Evolutionary conservation across 2,329 filamentous ascomycete species (phyloP).

Genomic region (Xylaria digitata): DNA sequence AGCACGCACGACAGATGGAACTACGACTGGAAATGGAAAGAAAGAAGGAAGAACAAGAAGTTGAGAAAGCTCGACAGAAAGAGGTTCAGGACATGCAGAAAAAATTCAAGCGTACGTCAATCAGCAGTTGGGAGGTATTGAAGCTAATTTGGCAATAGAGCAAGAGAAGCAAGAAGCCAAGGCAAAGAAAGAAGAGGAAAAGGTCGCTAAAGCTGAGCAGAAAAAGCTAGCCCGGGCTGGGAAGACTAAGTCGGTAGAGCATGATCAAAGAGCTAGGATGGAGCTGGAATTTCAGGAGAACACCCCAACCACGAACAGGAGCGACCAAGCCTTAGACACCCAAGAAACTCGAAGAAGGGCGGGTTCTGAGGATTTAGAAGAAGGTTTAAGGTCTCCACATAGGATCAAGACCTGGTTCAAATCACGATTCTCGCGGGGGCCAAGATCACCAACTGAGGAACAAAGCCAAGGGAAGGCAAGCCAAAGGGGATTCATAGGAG

Average conservation of each 20-base stretch:
- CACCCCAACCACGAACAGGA: conserved; percentile 41
- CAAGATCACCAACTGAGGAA: conserved; percentile 55
- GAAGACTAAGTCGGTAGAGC: conserved; percentile 61
- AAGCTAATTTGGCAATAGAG: conserved; percentile 50
- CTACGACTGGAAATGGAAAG: conserved; percentile 72
- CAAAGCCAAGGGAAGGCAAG: conserved; percentile 43
- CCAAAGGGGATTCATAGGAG: conserved; percentile 62
- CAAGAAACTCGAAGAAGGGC: conserved; percentile 23
- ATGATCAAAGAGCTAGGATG: conserved; percentile 45
- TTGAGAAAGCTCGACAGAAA: conserved; percentile 61
- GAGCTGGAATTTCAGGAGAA: conserved; percentile 32
- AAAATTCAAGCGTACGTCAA: conserved; percentile 67
- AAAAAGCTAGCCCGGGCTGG: conserved; percentile 63
- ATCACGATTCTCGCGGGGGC: conserved; percentile 61
- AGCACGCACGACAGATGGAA: conserved; percentile 74
- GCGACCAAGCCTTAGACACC: conserved; percentile 36
- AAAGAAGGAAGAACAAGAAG: conserved; percentile 67
- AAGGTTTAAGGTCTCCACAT: conserved; percentile 44
- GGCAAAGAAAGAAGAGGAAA: conserved; percentile 62
- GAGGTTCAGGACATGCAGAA: conserved; percentile 65
- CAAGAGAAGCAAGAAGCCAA: conserved; percentile 62
- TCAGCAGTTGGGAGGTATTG: background rate
- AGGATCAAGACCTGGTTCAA: conserved; percentile 66
- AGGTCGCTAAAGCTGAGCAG: conserved; percentile 64
- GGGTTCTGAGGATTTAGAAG: conserved; percentile 35